Evolutionary conservation across 768 basidiomycete genomes (phyloP), one percentile per base, ranked within the genome.

Genomic region (Phanerochaete sordida): DNA sequence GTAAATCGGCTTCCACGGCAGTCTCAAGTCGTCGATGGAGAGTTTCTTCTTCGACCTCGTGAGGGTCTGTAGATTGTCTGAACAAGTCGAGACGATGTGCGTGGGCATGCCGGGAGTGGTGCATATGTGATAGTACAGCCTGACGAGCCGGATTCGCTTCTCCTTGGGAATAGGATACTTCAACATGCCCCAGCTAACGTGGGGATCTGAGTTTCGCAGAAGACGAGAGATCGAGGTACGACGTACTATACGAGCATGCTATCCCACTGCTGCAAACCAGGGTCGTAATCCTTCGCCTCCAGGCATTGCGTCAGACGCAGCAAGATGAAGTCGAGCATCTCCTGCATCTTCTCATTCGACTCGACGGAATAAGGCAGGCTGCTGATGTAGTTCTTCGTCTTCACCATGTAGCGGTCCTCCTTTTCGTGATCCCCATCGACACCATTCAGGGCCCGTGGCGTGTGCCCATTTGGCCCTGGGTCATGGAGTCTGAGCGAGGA

Each of bases 131-230:
- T 87, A 95, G 74, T 90, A 95, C 3, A 95, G 74, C 72, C 85
- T 88, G 49, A 87, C 86, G 30, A 95, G 76, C 44, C 75, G 78
- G 56, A 93, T 84, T 57, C 93, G 81, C 66, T 85, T 87, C 61
- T 86, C 85, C 69, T 88, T 87, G 57, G 90, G 91, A 67, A 95
- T 87, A 35, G 91, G 93, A 68, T 93, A 94, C 68, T 92, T 91
- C 70, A 95, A 81, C 77, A 86, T 86, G 47, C 75, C 73, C 91
- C 92, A 94, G 69, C 90, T 92, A 66, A n/a, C n/a, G 3, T 60
- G 35, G 55, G 66, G 19, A 64, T 59, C 70, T 58, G n/a, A 35
- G 35, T 9, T 49, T 16, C 45, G 57, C 56, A 59, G 47, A 53
- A 48, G 24, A 33, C 56, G 58, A 45, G 47, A 57, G 9, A 60